phyloP scores from a whole-genome alignment of 2,329 filamentous ascomycete species.

The Penicillium sp. region DNA sequence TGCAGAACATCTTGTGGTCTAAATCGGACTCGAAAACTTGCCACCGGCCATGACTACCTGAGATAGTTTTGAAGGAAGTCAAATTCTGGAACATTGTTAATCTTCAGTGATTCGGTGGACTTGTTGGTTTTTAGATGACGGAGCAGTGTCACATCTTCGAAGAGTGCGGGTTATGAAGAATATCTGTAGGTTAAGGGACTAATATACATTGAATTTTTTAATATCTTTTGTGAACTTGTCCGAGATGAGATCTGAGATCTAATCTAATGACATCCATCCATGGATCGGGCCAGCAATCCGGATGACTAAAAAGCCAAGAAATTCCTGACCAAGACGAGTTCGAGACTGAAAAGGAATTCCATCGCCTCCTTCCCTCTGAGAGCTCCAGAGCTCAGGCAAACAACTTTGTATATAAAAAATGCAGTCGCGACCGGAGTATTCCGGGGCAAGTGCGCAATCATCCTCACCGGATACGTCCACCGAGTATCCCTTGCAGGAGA shows the following conservation, averaged over 20 bases:
- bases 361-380: background rate
- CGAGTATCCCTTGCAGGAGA: slow-evolving; percentile 3
- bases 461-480: background rate
- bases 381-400: background rate
- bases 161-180: too few species aligned
- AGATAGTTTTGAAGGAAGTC: too few species aligned
- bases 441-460: background rate
- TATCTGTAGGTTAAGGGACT: too few species aligned
- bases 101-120: too few species aligned
- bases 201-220: background rate
- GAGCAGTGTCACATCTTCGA: too few species aligned
- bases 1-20: too few species aligned
- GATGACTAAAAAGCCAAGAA: slow-evolving; percentile 9
- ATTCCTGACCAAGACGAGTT: background rate
- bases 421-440: slow-evolving; percentile 6
- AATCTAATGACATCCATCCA: background rate
- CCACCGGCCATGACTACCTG: too few species aligned
- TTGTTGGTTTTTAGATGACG: too few species aligned
- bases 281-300: background rate
- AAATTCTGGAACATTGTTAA: too few species aligned
- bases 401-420: background rate
- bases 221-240: background rate
- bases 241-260: background rate
- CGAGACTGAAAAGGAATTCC: background rate
- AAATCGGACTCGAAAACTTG: too few species aligned